Evolutionary conservation across 805 yeast genomes (phyloP).

Genomic region (Lipomyces kockii): DNA sequence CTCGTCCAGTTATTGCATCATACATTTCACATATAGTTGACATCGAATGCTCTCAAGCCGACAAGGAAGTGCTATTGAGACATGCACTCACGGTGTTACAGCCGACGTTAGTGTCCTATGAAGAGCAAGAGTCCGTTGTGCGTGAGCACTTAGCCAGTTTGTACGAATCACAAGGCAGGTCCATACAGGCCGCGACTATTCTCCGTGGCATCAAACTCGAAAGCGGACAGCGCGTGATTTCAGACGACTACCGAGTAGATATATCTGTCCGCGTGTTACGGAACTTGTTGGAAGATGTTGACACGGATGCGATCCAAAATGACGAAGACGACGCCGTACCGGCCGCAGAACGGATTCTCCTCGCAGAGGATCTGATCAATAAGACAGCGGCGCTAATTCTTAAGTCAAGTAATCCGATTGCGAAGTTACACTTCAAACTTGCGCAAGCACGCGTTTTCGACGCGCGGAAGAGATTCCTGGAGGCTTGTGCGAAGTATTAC

Average conservation of each 20-base stretch:
- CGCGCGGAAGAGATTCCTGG: slow-evolving; percentile 41
- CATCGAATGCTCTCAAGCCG: neutral
- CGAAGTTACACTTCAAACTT: slow-evolving; percentile 40
- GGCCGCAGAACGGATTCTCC: slow-evolving; percentile 24
- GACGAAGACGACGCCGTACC: slow-evolving; percentile 20
- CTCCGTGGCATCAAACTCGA: slow-evolving; percentile 39
- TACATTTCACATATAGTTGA: slow-evolving; percentile 14
- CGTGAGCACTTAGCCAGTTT: slow-evolving; percentile 40
- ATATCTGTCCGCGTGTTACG: slow-evolving; percentile 41
- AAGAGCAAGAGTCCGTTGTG: slow-evolving; percentile 38
- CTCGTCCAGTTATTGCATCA: slow-evolving; percentile 30
- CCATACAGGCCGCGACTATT: slow-evolving; percentile 38
- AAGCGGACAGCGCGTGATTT: slow-evolving; percentile 35
- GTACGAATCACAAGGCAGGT: slow-evolving; percentile 34
- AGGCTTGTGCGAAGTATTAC: slow-evolving; percentile 42
- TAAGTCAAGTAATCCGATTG: slow-evolving; percentile 23
- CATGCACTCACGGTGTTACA: slow-evolving; percentile 21
- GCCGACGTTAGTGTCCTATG: slow-evolving; percentile 37
- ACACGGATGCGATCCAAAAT: slow-evolving; percentile 15
- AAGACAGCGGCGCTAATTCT: slow-evolving; percentile 40
- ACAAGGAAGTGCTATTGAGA: slow-evolving; percentile 10
- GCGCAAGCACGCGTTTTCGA: slow-evolving; percentile 45
- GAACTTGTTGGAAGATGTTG: slow-evolving; percentile 40
- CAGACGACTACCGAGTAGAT: slow-evolving; percentile 39
- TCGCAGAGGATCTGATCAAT: slow-evolving; percentile 40